Evolutionary conservation across 192 early-diverging fungal genomes (phyloP).

Genomic region (Linnemannia exigua): DNA sequence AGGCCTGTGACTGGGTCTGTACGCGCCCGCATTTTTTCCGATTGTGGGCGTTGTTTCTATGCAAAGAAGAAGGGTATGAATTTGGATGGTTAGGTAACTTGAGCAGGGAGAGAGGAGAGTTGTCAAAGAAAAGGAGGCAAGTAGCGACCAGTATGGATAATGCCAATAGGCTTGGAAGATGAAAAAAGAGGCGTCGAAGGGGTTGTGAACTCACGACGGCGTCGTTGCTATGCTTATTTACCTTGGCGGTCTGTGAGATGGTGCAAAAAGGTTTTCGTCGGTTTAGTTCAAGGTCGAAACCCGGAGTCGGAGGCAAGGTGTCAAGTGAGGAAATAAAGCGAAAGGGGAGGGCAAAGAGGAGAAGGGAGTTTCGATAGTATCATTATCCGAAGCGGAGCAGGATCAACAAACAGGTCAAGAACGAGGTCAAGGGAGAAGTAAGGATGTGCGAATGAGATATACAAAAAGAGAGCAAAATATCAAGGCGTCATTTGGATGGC

Average conservation of each 20-base stretch:
- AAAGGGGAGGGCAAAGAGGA: not conserved
- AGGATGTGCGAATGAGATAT: no score
- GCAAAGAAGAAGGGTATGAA: not conserved
- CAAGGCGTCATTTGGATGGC: not conserved
- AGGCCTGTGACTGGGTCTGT: conserved; percentile 20
- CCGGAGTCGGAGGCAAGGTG: not conserved
- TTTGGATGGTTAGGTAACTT: not conserved
- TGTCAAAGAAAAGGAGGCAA: not conserved
- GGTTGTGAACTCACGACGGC: not conserved
- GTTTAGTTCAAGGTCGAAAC: not conserved
- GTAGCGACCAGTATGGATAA: not conserved
- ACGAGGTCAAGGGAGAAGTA: not conserved
- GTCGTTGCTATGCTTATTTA: not conserved
- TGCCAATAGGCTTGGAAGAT: not conserved
- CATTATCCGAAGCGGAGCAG: not conserved
- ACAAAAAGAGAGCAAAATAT: not conserved
- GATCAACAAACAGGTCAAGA: not conserved
- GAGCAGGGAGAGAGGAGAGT: not conserved
- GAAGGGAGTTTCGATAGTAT: not conserved
- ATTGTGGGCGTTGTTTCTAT: not conserved
- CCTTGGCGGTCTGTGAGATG: not conserved
- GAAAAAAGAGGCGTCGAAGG: not conserved
- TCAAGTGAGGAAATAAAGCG: not conserved
- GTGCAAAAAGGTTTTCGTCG: not conserved
- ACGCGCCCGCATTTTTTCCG: conserved; percentile 10